These are phyloP conservation scores for Verruconis gallopava DNA, from an alignment of 2,329 filamentous ascomycete genomes.

Conservation along the genomic window DNA sequence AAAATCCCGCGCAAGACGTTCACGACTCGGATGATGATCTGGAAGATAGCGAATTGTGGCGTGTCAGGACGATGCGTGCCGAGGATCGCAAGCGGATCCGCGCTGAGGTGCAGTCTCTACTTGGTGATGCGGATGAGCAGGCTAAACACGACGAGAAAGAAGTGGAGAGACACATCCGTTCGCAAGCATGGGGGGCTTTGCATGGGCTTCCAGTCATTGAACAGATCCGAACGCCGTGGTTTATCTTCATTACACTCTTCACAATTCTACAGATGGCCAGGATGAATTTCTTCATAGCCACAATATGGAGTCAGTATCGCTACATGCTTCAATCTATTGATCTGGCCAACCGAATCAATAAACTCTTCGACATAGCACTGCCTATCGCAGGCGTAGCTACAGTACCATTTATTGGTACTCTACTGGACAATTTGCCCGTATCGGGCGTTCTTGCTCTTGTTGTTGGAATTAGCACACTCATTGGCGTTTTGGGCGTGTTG, in stretches of 20 bases:
- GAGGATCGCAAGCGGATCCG: constrained; percentile 42
- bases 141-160: constrained; percentile 48
- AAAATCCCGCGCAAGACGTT: constrained; percentile 26
- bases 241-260: constrained; percentile 68
- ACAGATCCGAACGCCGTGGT: constrained; percentile 73
- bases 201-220: constrained; percentile 56
- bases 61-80: constrained; percentile 23
- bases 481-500: constrained; percentile 63
- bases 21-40: constrained; percentile 44
- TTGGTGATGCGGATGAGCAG: constrained; percentile 51
- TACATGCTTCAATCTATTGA: constrained; percentile 52
- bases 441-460: constrained; percentile 56
- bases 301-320: constrained; percentile 67
- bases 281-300: constrained; percentile 90
- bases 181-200: constrained; percentile 74
- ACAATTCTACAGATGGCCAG: constrained; percentile 45
- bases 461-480: constrained; percentile 54
- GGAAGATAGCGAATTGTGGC: constrained; percentile 34
- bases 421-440: constrained; percentile 66
- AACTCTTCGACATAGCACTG: constrained; percentile 72
- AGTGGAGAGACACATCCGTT: constrained; percentile 52
- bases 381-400: constrained; percentile 67
- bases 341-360: constrained; percentile 56
- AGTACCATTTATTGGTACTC: constrained; percentile 68
- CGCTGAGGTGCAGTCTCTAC: constrained; percentile 56